Percentiles rank a stretch among this genome's conserved stretches.
Evolutionary conservation across 2,329 filamentous ascomycete genomes (phyloP).

Genomic region (Cephalotrichum gorgonifer): DNA sequence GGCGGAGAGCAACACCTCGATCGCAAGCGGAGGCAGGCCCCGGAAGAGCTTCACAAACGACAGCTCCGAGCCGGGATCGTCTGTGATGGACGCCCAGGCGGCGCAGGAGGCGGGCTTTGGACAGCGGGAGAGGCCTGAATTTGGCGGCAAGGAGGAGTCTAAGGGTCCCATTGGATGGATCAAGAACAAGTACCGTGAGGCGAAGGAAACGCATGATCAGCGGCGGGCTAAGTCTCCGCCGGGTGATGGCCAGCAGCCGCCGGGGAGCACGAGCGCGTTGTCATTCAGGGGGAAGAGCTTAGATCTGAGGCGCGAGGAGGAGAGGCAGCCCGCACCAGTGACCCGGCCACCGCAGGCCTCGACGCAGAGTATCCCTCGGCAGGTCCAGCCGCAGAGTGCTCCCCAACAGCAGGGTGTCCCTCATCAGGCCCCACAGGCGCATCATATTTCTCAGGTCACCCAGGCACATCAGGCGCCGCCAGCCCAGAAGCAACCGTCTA

Average conservation of each 20-base stretch:
- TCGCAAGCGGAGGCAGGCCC: constrained; percentile 48
- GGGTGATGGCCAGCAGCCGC: not conserved
- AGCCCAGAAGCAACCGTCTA: not conserved
- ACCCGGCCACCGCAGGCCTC: not conserved
- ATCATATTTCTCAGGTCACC: not conserved
- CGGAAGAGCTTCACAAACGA: constrained; percentile 42
- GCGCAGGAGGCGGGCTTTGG: constrained; percentile 21
- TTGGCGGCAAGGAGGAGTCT: constrained; percentile 28
- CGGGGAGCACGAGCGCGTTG: constrained; percentile 16
- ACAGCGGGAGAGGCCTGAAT: constrained; percentile 19
- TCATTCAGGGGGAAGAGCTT: constrained; percentile 34
- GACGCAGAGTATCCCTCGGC: not conserved
- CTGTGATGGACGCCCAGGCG: constrained; percentile 26
- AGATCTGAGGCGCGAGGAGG: constrained; percentile 32
- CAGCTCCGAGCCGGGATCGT: constrained; percentile 32
- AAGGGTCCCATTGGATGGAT: constrained; percentile 48
- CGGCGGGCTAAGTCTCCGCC: constrained; percentile 48
- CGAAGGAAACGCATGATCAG: constrained; percentile 45
- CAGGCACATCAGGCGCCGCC: not conserved
- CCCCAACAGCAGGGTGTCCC: not conserved
- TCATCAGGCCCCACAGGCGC: not conserved
- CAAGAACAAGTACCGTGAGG: constrained; percentile 49
- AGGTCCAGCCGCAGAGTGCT: not conserved
- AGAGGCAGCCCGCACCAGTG: constrained; percentile 8
- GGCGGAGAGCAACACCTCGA: constrained; percentile 58